A percentile compares a stretch with the other conserved stretches of the same genome.
These are phyloP conservation scores for Giardia muris DNA, from an alignment of 208 protist species.

Conservation along the genomic window DNA sequence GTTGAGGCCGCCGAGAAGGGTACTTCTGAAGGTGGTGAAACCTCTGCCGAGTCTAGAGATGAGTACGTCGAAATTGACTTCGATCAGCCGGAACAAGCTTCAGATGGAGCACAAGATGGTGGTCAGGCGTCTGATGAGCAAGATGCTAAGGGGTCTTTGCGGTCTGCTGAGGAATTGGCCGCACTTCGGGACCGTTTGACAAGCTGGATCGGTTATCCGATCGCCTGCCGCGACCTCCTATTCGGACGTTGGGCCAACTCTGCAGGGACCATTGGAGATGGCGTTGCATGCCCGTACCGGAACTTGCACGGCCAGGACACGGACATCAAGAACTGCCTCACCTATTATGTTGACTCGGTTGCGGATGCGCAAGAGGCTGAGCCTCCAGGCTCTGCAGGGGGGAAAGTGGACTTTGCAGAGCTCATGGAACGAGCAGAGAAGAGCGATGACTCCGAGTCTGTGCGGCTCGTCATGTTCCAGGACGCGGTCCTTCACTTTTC, in stretches of 20 bases:
- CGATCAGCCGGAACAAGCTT: neutral
- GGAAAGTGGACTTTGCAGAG: constrained; percentile 40
- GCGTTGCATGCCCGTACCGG: neutral
- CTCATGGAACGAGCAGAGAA: neutral
- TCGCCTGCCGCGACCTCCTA: neutral
- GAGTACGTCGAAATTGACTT: neutral
- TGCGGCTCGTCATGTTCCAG: constrained; percentile 82
- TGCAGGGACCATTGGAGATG: neutral
- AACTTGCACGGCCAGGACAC: neutral
- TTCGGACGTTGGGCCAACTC: neutral
- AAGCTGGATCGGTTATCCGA: neutral
- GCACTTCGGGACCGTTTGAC: neutral
- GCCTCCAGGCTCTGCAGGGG: constrained; percentile 82
- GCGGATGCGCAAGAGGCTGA: constrained; percentile 66
- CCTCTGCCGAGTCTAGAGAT: neutral
- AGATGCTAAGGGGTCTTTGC: neutral
- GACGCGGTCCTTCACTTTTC: constrained; percentile 82
- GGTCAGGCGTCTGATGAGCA: neutral
- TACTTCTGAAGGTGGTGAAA: neutral
- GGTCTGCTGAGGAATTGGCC: neutral
- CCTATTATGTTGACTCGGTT: neutral
- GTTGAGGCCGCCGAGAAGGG: neutral
- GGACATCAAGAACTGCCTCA: constrained; percentile 39
- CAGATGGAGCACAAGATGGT: neutral
- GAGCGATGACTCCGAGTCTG: neutral